Evolutionary conservation across 768 basidiomycete genomes (phyloP).

Genomic region (Russula dissimulans): DNA sequence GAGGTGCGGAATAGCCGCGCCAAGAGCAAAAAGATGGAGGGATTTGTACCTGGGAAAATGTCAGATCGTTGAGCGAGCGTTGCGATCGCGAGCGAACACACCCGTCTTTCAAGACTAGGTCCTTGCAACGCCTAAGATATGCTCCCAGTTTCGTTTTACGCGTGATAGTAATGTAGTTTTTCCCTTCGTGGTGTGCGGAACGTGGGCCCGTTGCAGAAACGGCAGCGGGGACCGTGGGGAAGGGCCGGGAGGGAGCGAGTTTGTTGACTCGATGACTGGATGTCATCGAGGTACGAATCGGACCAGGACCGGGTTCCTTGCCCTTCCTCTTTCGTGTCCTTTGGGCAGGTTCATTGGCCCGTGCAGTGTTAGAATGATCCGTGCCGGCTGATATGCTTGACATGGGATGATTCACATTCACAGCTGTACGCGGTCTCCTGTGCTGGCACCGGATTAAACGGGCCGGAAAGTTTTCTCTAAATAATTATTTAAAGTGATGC

Average conservation of each 20-base stretch:
- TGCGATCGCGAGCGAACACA: conserved; percentile 27
- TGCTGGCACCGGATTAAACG: neutral
- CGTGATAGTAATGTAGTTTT: conserved; percentile 71
- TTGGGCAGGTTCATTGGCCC: too few relatives aligned
- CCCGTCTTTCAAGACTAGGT: conserved; percentile 64
- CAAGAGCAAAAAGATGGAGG: conserved; percentile 72
- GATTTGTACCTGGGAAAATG: conserved; percentile 50
- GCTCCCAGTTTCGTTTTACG: conserved; percentile 63
- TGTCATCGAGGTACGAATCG: neutral
- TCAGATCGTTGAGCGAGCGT: neutral
- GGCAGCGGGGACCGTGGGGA: conserved; percentile 64
- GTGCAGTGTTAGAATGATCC: neutral
- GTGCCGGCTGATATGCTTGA: neutral
- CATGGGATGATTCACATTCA: neutral
- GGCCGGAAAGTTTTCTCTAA: neutral
- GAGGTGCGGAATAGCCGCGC: conserved; percentile 81
- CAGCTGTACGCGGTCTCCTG: too few relatives aligned
- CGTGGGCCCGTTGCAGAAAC: conserved; percentile 74
- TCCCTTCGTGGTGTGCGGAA: conserved; percentile 70
- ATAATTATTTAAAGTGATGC: neutral
- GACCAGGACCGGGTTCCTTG: neutral
- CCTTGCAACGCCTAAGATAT: conserved; percentile 73
- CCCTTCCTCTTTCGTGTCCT: conserved; percentile 8
- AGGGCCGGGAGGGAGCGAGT: conserved; percentile 65
- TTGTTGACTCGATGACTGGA: conserved; percentile 42